A percentile compares a stretch with the other conserved stretches of the same genome.
phyloP scores from a whole-genome alignment of 1,284 basidiomycete species.

The Pterulicium gracile region DNA sequence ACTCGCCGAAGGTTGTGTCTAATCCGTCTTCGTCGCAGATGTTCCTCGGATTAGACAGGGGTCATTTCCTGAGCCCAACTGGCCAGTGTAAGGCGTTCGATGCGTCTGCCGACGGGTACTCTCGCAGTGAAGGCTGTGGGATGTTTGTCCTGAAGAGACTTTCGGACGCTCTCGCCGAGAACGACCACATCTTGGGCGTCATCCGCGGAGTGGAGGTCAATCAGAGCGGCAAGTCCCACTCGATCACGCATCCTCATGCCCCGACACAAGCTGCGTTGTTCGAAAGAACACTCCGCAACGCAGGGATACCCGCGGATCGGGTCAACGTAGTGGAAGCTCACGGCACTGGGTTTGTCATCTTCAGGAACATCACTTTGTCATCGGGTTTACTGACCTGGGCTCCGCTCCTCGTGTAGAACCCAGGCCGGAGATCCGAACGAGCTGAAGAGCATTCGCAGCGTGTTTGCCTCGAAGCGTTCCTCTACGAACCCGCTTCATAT shows the following conservation, averaged over 20 bases:
- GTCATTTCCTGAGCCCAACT: conserved; percentile 54
- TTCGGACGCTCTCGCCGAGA: conserved; percentile 48
- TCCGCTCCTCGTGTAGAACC: conserved; percentile 19
- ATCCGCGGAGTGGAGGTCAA: conserved; percentile 62
- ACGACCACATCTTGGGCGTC: conserved; percentile 55
- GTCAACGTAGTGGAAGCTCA: conserved; percentile 62
- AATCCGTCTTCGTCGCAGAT: conserved; percentile 29
- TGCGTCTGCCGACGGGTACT: conserved; percentile 61
- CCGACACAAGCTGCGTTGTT: conserved; percentile 49
- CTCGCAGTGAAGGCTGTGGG: conserved; percentile 60
- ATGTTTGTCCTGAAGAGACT: conserved; percentile 64
- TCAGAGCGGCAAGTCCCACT: conserved; percentile 51
- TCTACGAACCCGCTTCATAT: conserved; percentile 44
- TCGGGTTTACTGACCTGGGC: neutral
- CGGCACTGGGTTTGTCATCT: conserved; percentile 36
- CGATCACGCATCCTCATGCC: conserved; percentile 62
- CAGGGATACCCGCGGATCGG: conserved; percentile 32
- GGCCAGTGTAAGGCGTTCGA: conserved; percentile 68
- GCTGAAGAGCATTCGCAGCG: conserved; percentile 46
- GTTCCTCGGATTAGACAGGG: conserved; percentile 57
- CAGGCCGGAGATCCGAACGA: conserved; percentile 61
- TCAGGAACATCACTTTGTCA: neutral
- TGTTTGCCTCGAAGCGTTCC: conserved; percentile 33
- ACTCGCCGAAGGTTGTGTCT: neutral
- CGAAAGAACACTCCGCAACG: conserved; percentile 30